These are phyloP conservation scores for Cutaneotrichosporon arboriforme DNA, from an alignment of 1,284 basidiomycete species.

Conservation along the genomic window DNA sequence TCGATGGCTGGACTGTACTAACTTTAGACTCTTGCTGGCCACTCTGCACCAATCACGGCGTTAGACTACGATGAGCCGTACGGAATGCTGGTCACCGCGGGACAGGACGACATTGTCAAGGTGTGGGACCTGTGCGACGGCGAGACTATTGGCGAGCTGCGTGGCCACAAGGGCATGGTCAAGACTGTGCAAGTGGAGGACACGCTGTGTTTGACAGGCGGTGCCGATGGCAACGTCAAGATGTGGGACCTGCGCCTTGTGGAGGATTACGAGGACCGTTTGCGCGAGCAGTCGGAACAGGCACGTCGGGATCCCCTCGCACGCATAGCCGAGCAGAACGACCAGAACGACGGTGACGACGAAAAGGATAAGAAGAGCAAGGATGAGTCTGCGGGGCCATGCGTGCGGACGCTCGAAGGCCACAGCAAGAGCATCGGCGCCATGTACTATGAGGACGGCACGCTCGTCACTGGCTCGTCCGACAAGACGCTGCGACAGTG, in stretches of 20 bases:
- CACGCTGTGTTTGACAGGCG: conserved; percentile 82
- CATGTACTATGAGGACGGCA: conserved; percentile 91
- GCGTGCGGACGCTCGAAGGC: conserved; percentile 74
- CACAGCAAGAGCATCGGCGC: conserved; percentile 88
- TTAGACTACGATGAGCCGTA: conserved; percentile 97
- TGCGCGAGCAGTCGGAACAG: conserved; percentile 48
- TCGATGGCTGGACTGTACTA: background rate
- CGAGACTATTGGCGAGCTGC: conserved; percentile 69
- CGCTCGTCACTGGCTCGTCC: conserved; percentile 90
- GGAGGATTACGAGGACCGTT: conserved; percentile 66
- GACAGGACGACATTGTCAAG: conserved; percentile 60
- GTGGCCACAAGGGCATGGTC: conserved; percentile 69
- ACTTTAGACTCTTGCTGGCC: conserved; percentile 68
- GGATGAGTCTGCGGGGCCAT: conserved; percentile 57
- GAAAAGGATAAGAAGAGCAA: conserved; percentile 25
- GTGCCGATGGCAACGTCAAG: conserved; percentile 74
- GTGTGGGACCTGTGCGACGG: conserved; percentile 55
- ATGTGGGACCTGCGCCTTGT: conserved; percentile 82
- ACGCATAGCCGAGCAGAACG: conserved; percentile 33
- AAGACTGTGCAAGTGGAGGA: conserved; percentile 93
- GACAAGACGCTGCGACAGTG: conserved; percentile 98
- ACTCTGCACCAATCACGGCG: conserved; percentile 74
- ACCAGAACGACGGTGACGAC: conserved; percentile 25
- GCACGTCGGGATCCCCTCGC: conserved; percentile 37
- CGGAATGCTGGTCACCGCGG: conserved; percentile 82